Conservation (phyloP, 805 yeast genomes). For the Danielia oregonensis region DNA sequence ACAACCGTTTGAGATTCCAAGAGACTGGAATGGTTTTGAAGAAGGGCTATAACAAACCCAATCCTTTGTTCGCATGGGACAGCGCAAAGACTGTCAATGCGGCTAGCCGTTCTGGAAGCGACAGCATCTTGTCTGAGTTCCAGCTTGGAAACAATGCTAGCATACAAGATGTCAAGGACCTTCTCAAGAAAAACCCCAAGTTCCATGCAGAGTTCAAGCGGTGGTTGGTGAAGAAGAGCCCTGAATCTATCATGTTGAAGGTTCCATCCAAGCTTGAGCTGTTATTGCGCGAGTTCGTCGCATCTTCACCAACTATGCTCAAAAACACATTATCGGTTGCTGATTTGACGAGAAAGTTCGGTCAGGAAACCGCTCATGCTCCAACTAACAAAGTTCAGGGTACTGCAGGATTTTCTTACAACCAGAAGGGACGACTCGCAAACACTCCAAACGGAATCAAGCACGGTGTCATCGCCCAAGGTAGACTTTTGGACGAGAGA, state of each 20-base stretch:
- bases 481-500: slow-evolving; percentile 53
- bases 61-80: slow-evolving; percentile 42
- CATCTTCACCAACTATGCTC: slow-evolving; percentile 16
- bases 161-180: slow-evolving; percentile 23
- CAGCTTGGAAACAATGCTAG: slow-evolving; percentile 28
- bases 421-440: slow-evolving; percentile 60
- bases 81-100: slow-evolving; percentile 17
- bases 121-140: slow-evolving; percentile 28
- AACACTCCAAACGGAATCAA: slow-evolving; percentile 71
- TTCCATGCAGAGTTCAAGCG: slow-evolving; percentile 51
- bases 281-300: slow-evolving; percentile 33
- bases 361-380: slow-evolving; percentile 9
- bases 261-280: slow-evolving; percentile 22
- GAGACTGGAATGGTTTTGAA: slow-evolving; percentile 57
- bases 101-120: slow-evolving; percentile 14
- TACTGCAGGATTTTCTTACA: slow-evolving; percentile 73
- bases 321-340: slow-evolving; percentile 20
- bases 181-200: slow-evolving; percentile 40
- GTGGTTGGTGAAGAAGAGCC: slow-evolving; percentile 53
- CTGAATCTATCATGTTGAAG: slow-evolving; percentile 27
- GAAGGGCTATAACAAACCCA: slow-evolving; percentile 25
- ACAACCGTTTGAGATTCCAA: slow-evolving; percentile 62
- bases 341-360: slow-evolving; percentile 22
- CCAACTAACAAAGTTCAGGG: slow-evolving; percentile 45
- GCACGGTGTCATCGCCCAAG: slow-evolving; percentile 56